These are phyloP conservation scores for Lavandula angustifolia DNA, from an alignment of 257 asterid species.

Conservation along the genomic window DNA sequence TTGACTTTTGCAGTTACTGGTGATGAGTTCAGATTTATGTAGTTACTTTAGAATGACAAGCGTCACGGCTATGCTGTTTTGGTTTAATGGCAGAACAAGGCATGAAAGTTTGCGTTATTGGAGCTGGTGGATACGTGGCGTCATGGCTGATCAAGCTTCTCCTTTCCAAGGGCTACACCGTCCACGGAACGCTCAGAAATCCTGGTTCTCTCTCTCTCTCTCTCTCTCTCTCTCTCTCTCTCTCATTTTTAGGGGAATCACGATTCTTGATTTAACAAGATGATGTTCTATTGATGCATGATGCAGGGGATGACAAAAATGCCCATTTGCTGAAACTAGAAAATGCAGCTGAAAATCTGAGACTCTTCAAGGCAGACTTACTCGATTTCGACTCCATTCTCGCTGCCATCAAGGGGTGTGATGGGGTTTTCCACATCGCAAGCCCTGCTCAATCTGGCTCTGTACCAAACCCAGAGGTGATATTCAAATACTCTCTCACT, in stretches of 20 bases:
- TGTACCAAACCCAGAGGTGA: slow-evolving; percentile 75
- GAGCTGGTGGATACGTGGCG: slow-evolving; percentile 29
- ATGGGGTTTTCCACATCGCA: slow-evolving; percentile 84
- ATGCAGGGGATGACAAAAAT: slow-evolving; percentile 58
- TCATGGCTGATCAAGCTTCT: slow-evolving; percentile 28
- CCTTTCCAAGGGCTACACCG: slow-evolving; percentile 27
- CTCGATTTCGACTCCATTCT: slow-evolving; percentile 63
- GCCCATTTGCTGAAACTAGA: slow-evolving; percentile 59
- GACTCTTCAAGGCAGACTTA: slow-evolving; percentile 67
- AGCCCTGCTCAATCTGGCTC: slow-evolving; percentile 64
- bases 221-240: not conserved
- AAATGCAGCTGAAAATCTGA: slow-evolving; percentile 53
- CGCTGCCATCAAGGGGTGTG: slow-evolving; percentile 67
- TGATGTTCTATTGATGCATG: not conserved
- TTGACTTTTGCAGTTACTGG: no score
- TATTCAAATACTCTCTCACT: no score
- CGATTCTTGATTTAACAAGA: not conserved
- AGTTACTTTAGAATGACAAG: no score
- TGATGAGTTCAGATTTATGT: no score
- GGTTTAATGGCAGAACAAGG: slow-evolving; percentile 16
- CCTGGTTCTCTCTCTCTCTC: slow-evolving; percentile 4
- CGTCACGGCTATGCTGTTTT: no score
- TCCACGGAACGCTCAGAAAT: slow-evolving; percentile 29
- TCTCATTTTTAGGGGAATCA: no score
- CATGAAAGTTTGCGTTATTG: slow-evolving; percentile 17